phyloP scores from a whole-genome alignment of 2,329 filamentous ascomycete genomes.

The Microdochium bolleyi region DNA sequence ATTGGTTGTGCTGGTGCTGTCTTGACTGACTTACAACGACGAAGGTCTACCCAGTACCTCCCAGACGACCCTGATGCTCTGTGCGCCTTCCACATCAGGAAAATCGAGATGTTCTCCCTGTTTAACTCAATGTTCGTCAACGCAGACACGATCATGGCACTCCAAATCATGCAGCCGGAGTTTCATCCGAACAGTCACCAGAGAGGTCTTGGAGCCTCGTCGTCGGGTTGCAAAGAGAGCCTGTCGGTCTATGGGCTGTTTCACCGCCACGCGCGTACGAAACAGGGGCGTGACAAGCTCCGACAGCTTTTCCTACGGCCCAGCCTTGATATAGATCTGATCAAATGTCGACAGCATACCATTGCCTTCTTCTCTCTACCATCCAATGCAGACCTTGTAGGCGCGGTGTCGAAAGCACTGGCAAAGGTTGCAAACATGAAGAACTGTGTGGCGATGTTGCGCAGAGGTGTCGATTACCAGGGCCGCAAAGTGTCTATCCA shows the following conservation, averaged over 20 bases:
- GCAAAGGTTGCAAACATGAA: constrained; percentile 71
- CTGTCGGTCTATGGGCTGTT: constrained; percentile 82
- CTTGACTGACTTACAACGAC: constrained; percentile 68
- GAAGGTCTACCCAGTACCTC: constrained; percentile 53
- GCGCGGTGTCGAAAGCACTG: constrained; percentile 51
- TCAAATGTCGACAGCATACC: constrained; percentile 63
- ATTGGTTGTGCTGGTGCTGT: constrained; percentile 84
- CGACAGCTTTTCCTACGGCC: constrained; percentile 80
- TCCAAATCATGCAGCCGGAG: constrained; percentile 81
- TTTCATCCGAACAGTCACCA: constrained; percentile 75
- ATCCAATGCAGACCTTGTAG: constrained; percentile 53
- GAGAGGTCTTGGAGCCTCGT: constrained; percentile 55
- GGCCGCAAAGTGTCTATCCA: constrained; percentile 43
- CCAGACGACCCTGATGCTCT: constrained; percentile 47
- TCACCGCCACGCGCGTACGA: constrained; percentile 62
- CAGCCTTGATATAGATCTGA: constrained; percentile 57
- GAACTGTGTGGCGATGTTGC: constrained; percentile 59
- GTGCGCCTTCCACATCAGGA: constrained; percentile 50
- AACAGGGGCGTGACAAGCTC: constrained; percentile 67
- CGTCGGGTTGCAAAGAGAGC: constrained; percentile 65
- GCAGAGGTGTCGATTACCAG: constrained; percentile 63
- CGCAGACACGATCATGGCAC: constrained; percentile 67
- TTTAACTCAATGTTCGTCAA: constrained; percentile 67
- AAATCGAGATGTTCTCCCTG: constrained; percentile 70
- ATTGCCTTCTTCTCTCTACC: constrained; percentile 59